Percentiles rank a stretch among this genome's conserved stretches.
Evolutionary conservation across 1,284 basidiomycete genomes (phyloP).

Genomic region (Neotropicomus parvogracilis): DNA sequence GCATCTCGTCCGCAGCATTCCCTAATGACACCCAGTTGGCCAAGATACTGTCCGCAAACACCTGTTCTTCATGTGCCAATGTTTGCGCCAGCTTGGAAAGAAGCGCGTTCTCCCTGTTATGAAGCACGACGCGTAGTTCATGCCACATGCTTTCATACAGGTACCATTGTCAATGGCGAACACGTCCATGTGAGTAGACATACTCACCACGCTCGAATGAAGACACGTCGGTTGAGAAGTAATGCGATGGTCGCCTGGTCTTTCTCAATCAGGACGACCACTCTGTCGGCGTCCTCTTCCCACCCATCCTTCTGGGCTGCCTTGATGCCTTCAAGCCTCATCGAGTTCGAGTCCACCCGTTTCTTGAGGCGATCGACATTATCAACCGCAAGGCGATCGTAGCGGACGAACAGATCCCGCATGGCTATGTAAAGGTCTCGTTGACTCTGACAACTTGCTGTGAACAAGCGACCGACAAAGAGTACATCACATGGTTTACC

Average conservation of each 20-base stretch:
- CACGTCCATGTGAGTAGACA: neutral
- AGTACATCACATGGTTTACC: slow-evolving; percentile 38
- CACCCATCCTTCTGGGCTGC: slow-evolving; percentile 71
- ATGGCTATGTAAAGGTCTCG: slow-evolving; percentile 85
- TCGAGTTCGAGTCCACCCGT: slow-evolving; percentile 70
- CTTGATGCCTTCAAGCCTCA: slow-evolving; percentile 73
- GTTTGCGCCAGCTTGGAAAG: slow-evolving; percentile 69
- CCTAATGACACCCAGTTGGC: slow-evolving; percentile 72
- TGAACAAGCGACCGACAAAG: slow-evolving; percentile 13
- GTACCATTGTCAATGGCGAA: slow-evolving; percentile 3
- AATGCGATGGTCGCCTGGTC: slow-evolving; percentile 72
- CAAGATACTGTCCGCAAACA: slow-evolving; percentile 57
- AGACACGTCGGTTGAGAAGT: slow-evolving; percentile 71
- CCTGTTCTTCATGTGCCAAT: slow-evolving; percentile 70
- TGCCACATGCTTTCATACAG: slow-evolving; percentile 76
- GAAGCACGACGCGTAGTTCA: slow-evolving; percentile 81
- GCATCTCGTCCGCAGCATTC: slow-evolving; percentile 75
- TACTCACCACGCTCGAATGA: slow-evolving; percentile 77
- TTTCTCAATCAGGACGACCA: slow-evolving; percentile 65
- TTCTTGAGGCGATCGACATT: slow-evolving; percentile 83
- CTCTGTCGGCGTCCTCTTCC: slow-evolving; percentile 77
- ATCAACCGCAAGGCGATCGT: slow-evolving; percentile 80
- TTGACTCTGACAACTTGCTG: slow-evolving; percentile 52
- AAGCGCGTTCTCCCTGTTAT: slow-evolving; percentile 82
- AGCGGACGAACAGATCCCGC: slow-evolving; percentile 79